phyloP scores from a whole-genome alignment of 352 stramenopile species.

The Phytopythium oedochilum region DNA sequence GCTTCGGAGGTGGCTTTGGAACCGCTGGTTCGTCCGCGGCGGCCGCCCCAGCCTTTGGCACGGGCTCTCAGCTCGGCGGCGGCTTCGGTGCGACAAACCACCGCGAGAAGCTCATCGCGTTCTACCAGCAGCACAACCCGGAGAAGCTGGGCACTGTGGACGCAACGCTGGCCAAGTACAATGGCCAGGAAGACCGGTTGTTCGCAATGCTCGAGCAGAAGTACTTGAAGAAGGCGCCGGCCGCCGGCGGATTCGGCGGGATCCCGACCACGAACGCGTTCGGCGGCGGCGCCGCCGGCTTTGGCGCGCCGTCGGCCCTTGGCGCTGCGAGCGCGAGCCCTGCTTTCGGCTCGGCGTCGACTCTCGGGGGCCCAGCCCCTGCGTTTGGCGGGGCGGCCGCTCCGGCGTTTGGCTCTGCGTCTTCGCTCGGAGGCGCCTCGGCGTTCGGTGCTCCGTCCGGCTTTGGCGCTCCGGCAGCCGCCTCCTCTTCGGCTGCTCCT shows the following conservation, averaged over 20 bases:
- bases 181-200: slow-evolving; percentile 56
- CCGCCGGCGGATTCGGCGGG: slow-evolving; percentile 28
- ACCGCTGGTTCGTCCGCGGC: slow-evolving; percentile 8
- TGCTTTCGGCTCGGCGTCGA: slow-evolving; percentile 48
- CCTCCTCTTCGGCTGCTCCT: slow-evolving; percentile 7
- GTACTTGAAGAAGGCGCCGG: slow-evolving; percentile 40
- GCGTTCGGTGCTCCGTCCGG: slow-evolving; percentile 16
- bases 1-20: slow-evolving; percentile 17
- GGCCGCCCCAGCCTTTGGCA: slow-evolving; percentile 11
- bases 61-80: slow-evolving; percentile 28
- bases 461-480: slow-evolving; percentile 6
- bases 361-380: slow-evolving; percentile 29
- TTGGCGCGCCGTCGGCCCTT: slow-evolving; percentile 47
- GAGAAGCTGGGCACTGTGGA: slow-evolving; percentile 67
- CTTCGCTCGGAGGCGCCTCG: slow-evolving; percentile 26
- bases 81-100: slow-evolving; percentile 42
- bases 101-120: slow-evolving; percentile 49
- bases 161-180: slow-evolving; percentile 68
- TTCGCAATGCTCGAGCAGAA: slow-evolving; percentile 79
- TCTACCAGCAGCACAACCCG: slow-evolving; percentile 76
- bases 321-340: slow-evolving; percentile 26
- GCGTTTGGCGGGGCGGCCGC: slow-evolving; percentile 19
- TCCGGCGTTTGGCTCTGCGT: slow-evolving; percentile 20
- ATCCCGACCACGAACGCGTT: slow-evolving; percentile 28
- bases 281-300: slow-evolving; percentile 26